These are phyloP conservation scores for Oryza glaberrima DNA, from an alignment of 176 grass and related monocot genomes.

Conservation along the genomic window DNA sequence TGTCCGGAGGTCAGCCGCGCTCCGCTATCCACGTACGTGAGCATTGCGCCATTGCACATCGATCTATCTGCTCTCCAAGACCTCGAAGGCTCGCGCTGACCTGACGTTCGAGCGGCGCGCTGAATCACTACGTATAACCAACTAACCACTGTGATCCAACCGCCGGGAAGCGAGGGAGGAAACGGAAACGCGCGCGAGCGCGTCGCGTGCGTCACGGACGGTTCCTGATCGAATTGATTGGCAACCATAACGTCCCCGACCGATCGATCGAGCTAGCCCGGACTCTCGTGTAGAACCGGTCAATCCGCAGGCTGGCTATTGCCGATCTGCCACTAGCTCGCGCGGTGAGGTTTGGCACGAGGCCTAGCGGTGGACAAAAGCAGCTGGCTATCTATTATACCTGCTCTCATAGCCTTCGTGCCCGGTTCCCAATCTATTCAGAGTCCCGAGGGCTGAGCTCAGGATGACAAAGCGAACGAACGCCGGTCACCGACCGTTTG, in stretches of 20 bases:
- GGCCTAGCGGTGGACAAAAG: neutral
- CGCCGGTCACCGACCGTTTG: neutral
- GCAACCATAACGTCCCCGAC: neutral
- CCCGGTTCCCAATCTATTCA: neutral
- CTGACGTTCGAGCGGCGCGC: neutral
- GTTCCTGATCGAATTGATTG: conserved; percentile 22
- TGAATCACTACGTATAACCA: neutral
- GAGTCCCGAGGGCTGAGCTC: conserved; percentile 19
- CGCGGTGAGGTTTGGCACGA: neutral
- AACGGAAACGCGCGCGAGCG: neutral
- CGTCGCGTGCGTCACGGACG: neutral
- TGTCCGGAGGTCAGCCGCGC: neutral
- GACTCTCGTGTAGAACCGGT: neutral
- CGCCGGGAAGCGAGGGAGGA: too few relatives aligned
- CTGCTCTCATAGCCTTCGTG: neutral
- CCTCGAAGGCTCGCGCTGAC: neutral
- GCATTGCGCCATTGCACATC: neutral
- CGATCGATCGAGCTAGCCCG: too few relatives aligned
- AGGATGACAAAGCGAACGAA: neutral
- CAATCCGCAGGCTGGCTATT: neutral
- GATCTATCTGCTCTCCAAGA: neutral
- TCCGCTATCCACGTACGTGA: neutral
- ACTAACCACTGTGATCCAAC: too few relatives aligned
- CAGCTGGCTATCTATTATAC: neutral
- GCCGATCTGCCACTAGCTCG: neutral